Conservation (phyloP, 495 filamentous ascomycete species). For the Staphylotrichum tortipilum region DNA sequence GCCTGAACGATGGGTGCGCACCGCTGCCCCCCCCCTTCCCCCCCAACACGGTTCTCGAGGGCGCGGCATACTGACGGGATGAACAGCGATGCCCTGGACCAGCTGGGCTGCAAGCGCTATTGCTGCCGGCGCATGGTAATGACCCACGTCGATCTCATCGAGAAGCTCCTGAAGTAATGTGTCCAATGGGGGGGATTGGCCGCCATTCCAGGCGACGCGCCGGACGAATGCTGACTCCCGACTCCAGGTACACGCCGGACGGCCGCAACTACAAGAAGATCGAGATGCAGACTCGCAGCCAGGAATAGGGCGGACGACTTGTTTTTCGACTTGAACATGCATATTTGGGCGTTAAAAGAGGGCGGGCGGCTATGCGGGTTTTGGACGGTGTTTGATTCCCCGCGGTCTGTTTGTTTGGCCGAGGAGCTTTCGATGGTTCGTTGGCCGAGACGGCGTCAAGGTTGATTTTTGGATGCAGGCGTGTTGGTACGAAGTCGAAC, state of each 20-base stretch:
- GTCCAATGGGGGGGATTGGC: not conserved
- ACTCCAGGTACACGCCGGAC: conserved; percentile 40
- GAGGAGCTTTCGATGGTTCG: not conserved
- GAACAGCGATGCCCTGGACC: conserved; percentile 71
- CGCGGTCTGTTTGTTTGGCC: not conserved
- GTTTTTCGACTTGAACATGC: not conserved
- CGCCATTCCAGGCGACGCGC: not conserved
- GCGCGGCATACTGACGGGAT: not conserved
- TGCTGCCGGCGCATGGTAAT: conserved; percentile 98
- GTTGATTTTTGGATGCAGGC: conserved; percentile 6
- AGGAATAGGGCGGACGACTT: not conserved
- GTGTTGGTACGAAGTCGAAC: not conserved
- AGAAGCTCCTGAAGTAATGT: conserved; percentile 91
- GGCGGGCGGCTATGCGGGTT: not conserved
- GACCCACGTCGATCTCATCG: conserved; percentile 98
- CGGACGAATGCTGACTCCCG: not conserved
- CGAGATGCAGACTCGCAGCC: conserved; percentile 13
- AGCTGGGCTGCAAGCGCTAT: conserved; percentile 86
- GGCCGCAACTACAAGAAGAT: conserved; percentile 48
- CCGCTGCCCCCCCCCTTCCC: not conserved
- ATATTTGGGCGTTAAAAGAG: conserved; percentile 7
- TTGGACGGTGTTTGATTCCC: not conserved
- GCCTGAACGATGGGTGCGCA: conserved; percentile 65
- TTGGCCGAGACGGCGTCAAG: conserved; percentile 4
- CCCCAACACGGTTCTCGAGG: too few species aligned